Base-by-base conservation (phyloP, 2,329 filamentous ascomycete genomes). In the Scedosporium dehoogii region DNA sequence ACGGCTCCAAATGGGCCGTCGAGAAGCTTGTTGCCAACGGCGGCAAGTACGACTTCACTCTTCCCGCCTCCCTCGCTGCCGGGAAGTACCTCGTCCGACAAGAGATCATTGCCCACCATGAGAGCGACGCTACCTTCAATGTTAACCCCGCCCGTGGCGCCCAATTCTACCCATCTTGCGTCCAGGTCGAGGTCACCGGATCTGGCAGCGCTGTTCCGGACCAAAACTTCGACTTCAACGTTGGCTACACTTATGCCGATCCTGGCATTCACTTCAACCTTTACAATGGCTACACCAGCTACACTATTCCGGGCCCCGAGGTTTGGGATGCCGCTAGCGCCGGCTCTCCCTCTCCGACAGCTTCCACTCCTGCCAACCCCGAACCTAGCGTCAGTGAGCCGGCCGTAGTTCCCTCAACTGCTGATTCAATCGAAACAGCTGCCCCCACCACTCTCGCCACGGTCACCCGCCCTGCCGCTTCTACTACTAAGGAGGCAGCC, bases 111-210 rank as follows among this genome's bases (percentile, higher is more conserved):
- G 81, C 74, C 59, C 78, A 77, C 58, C 81, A 83, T 73, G 76
- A 77, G 66, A 75, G 78, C 42, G 71, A 72, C 2, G 69, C 73
- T 27, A 64, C 69, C 61, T 72, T 64, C 68, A 62, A 65, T 55
- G 59, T 58, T 38, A 69, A 74, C 69, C 63, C 69, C 9, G 69
- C 69, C 61, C 73, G 79, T 65, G 78, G 79, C 25, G 78, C 78
- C 60, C 79, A 81, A 72, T 81, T 81, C 72, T 83, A 83, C 73
- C 80, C 81, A 63, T 77, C 79, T 66, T 83, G 85, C 71, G 75
- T 84, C 67, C 86, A 88, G 76, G 69, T 88, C 65, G 78, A 85
- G 69, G 74, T 87, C 65, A 81, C 80, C 41, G 82, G 83, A 60
- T 73, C 74, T 53, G 82, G 69, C 33, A 63, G 60, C 55, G 65